Conservation (phyloP, 73 alveolate species). For the Paramecium primaurelia region DNA sequence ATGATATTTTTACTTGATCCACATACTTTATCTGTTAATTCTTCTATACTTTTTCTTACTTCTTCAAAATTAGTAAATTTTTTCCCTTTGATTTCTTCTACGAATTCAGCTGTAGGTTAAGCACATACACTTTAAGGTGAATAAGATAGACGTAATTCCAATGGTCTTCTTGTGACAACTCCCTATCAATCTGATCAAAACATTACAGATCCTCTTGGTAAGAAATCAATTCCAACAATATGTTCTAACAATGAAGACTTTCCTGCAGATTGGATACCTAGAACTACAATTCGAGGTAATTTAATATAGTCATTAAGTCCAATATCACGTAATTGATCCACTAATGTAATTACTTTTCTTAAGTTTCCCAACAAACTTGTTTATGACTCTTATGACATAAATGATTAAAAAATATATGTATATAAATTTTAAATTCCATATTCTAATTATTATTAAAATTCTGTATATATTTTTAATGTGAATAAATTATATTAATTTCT, state of each 20-base stretch:
- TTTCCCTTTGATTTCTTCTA: conserved; percentile 70
- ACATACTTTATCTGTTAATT: conserved; percentile 75
- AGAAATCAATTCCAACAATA: conserved; percentile 78
- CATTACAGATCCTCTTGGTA: conserved; percentile 81
- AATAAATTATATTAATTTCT: neutral
- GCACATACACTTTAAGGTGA: conserved; percentile 34
- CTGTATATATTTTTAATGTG: neutral
- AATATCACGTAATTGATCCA: conserved; percentile 63
- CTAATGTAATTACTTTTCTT: conserved; percentile 53
- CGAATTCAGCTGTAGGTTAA: conserved; percentile 60
- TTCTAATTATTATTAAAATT: neutral
- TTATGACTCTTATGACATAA: neutral
- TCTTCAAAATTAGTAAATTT: conserved; percentile 75
- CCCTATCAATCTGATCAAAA: conserved; percentile 52
- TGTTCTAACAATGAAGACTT: conserved; percentile 86
- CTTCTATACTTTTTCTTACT: conserved; percentile 73
- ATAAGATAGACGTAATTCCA: conserved; percentile 75
- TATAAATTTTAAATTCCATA: neutral
- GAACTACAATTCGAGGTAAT: conserved; percentile 70
- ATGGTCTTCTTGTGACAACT: conserved; percentile 84
- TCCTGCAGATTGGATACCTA: conserved; percentile 86
- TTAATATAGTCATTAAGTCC: conserved; percentile 73
- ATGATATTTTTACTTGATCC: conserved; percentile 73
- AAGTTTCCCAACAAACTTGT: conserved; percentile 38
- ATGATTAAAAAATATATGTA: neutral